A percentile compares a stretch with the other conserved stretches of the same genome.
These are phyloP conservation scores for Scheffersomyces stipitis DNA, from an alignment of 805 yeast species.

Conservation along the genomic window DNA sequence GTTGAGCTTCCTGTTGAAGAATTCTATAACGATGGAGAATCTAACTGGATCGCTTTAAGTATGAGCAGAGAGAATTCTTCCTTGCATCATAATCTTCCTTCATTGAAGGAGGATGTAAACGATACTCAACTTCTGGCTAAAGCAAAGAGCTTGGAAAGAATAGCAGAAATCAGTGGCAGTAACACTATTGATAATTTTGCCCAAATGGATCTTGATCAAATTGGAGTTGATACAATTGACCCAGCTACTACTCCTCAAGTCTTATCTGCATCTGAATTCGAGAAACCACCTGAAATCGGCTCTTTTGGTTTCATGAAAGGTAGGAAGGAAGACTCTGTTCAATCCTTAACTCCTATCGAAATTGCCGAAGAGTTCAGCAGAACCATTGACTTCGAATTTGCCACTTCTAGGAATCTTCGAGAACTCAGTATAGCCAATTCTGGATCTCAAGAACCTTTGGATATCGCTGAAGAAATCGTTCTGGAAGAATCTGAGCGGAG, in stretches of 20 bases:
- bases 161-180: not conserved
- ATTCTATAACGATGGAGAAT: conserved; percentile 17
- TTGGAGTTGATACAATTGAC: not conserved
- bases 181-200: not conserved
- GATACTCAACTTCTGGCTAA: not conserved
- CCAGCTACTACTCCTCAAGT: not conserved
- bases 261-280: not conserved
- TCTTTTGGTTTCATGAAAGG: no score
- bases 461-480: not conserved
- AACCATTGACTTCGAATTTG: conserved; percentile 21
- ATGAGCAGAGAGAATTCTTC: conserved; percentile 26
- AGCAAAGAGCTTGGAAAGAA: conserved; percentile 6
- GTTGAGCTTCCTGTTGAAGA: conserved; percentile 10
- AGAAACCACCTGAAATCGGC: not conserved
- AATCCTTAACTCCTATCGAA: conserved; percentile 27
- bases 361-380: conserved; percentile 27
- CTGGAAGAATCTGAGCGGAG: not conserved
- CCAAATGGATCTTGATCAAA: not conserved
- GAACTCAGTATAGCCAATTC: not conserved
- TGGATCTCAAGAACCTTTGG: not conserved
- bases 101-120: conserved; percentile 18
- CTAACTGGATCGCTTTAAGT: conserved; percentile 18
- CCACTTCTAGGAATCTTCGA: not conserved
- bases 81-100: conserved; percentile 20
- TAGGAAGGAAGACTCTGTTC: conserved; percentile 18